Percentiles rank a stretch among this genome's conserved stretches.
Conservation (phyloP, 176 grass and related monocot species). For the Rhynchospora breviuscula region DNA sequence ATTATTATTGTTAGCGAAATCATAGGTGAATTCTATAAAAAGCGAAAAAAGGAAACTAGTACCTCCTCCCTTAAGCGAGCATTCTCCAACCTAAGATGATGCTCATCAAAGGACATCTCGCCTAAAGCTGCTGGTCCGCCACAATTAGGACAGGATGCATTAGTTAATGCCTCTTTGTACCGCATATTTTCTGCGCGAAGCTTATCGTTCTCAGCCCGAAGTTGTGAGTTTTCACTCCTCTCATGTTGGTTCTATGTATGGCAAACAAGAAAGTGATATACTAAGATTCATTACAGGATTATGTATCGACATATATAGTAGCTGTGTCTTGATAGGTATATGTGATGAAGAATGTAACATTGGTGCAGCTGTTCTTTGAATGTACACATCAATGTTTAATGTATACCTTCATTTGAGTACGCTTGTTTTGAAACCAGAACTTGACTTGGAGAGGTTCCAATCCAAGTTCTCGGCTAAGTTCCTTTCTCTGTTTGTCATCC, state of each 20-base stretch:
- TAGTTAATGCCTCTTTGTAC: conserved; percentile 70
- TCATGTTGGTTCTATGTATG: conserved; percentile 70
- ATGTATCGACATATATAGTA: neutral
- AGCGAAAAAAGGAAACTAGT: neutral
- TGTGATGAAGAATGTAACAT: neutral
- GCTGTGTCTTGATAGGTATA: neutral
- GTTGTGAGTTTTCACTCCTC: conserved; percentile 61
- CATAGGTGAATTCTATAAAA: neutral
- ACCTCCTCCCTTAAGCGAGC: conserved; percentile 62
- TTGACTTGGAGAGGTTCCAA: conserved; percentile 80
- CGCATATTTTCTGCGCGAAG: conserved; percentile 67
- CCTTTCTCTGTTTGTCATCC: conserved; percentile 90
- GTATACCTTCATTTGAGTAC: conserved; percentile 86
- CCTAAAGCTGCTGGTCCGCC: conserved; percentile 64
- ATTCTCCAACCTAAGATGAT: conserved; percentile 79
- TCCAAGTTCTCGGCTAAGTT: conserved; percentile 64
- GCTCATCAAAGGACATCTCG: conserved; percentile 97
- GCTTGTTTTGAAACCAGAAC: conserved; percentile 98
- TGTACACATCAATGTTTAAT: neutral
- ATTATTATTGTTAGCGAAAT: neutral
- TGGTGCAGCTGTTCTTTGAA: neutral
- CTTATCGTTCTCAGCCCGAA: conserved; percentile 83
- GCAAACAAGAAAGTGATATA: neutral
- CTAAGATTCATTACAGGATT: neutral
- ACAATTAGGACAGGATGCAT: conserved; percentile 73